Base-by-base conservation (phyloP, 2,329 filamentous ascomycete genomes). In the Rutstroemia sp. region DNA sequence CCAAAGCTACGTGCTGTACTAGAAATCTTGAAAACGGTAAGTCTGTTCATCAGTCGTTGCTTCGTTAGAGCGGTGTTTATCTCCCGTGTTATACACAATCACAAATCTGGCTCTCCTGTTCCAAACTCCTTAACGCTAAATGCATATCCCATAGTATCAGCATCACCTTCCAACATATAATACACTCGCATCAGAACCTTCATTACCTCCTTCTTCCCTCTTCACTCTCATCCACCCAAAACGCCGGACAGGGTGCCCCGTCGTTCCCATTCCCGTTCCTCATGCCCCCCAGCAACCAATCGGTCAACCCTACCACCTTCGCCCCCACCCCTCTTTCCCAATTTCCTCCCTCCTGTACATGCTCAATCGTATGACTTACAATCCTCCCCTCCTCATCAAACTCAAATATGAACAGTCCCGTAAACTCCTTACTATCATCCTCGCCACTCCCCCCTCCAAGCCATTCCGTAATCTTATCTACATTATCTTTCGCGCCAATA, bases 361-460 rank as follows among this genome's bases (percentile, higher is more conserved):
- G 89, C 73, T 99, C 94, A 66, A 99, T 97, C 0, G 89, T 95
- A 71, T 97, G 94, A 63, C 83, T 90, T 48, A 88, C 73, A 38
- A 99, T 83, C 61, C 90, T 80, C 1, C 94, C 94, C 65, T 95
- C 81, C 48, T 83, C 78, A 68, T 97, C 94, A 69, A 99, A 99
- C 62, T 95, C 89, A 70, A 99, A 99, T 58, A 96, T 86, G 72
- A 97, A 99, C 10, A 97, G 73, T 0, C 94, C 94, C 1, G 85
- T 89, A 65, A 97, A 97, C 67, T 92, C 87, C 66, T 88, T 86
- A 59, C 81, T 81, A 50, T 82, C 79, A 56, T 82, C 80, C 63
- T 77, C 72, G 17, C 80, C 76, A 51, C 81, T 65, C 67, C 73
- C 61, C 72, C 72, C 61, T 72, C 74, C 59, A 64, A 70, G 50